Base-by-base conservation (phyloP, 768 basidiomycete genomes). In the Flagelloscypha sp. region DNA sequence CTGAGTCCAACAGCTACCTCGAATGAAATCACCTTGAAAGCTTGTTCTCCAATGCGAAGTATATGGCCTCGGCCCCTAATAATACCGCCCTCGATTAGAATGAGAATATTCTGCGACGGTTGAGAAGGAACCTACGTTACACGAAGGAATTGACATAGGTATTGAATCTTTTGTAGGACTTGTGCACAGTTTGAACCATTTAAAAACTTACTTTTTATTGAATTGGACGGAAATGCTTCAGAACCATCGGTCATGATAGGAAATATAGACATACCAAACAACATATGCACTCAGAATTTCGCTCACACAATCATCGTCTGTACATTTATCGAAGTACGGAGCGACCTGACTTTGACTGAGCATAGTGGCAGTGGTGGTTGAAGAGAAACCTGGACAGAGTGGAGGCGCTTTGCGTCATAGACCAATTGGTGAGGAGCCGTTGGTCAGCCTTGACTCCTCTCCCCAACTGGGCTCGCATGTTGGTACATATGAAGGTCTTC, bases 1-100 rank as follows among this genome's bases (percentile, higher is more conserved):
- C 34, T 15, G n/a, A n/a, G n/a, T 24, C 34, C 34, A 16, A 23
- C 6, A 15, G 34, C 34, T n/a, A 21, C 34, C 23, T 35, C 34
- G 7, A 35, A 35, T 8, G 13, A 15, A 5, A 35, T 15, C 8
- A 18, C 34, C 13, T 35, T 35, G 24, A 35, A 35, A 8, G 34
- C 34, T 4, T 23, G 11, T n/a, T 35, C 34, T 10, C 34, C 34
- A 7, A 16, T 25, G 7, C 34, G 34, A 11, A 35, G 4, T 5
- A 35, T 35, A 35, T 35, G 34, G 15, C 34, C 19, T 8, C 34
- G 34, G 11, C 23, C 23, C 5, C 34, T 35, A 4, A 9, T 9
- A 16, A 10, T 7, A 22, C 19, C 2, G n/a, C n/a, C n/a, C n/a
- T n/a, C n/a, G n/a, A n/a, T n/a, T 24, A 23, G 19, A 35, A 10